phyloP scores from a whole-genome alignment of 2,329 filamentous ascomycete genomes.

The Microdochium bolleyi region DNA sequence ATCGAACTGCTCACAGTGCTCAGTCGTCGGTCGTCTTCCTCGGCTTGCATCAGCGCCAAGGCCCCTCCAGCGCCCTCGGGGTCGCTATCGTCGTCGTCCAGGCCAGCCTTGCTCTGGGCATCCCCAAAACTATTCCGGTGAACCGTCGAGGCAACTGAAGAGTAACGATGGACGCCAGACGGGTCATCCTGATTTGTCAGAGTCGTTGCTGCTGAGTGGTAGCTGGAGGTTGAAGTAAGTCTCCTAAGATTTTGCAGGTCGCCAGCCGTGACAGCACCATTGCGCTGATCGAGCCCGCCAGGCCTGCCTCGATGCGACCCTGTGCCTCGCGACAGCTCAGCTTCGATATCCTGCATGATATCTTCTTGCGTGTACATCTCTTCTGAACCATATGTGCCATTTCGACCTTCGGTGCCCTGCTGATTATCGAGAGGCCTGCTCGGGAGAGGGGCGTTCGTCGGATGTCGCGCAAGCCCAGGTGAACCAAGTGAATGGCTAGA shows the following conservation, averaged over 20 bases:
- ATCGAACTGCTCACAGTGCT: conserved; percentile 35
- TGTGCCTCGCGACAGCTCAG: conserved; percentile 34
- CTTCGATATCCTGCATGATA: conserved; percentile 51
- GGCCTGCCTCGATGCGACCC: conserved; percentile 30
- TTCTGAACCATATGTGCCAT: conserved; percentile 16
- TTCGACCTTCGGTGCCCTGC: neutral
- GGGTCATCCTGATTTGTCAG: conserved; percentile 23
- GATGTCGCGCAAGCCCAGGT: conserved; percentile 44
- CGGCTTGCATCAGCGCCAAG: conserved; percentile 75
- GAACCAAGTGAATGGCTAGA: conserved; percentile 30
- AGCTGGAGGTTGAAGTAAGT: conserved; percentile 23
- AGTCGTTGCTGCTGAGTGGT: conserved; percentile 43
- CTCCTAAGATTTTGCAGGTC: conserved; percentile 38
- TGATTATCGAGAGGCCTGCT: conserved; percentile 37
- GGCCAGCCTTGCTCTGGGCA: conserved; percentile 23
- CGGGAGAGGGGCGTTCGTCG: conserved; percentile 53
- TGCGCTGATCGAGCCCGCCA: conserved; percentile 22
- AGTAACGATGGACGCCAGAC: conserved; percentile 28
- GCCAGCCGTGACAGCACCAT: conserved; percentile 38
- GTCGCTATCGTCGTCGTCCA: conserved; percentile 69
- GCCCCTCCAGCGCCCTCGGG: conserved; percentile 79
- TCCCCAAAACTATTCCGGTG: conserved; percentile 25
- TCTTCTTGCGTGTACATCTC: conserved; percentile 39
- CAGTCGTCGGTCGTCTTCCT: conserved; percentile 64
- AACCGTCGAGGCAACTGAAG: conserved; percentile 31